Evolutionary conservation across 73 alveolate genomes (phyloP).

Genomic region (Paramecium pentaurelia): DNA sequence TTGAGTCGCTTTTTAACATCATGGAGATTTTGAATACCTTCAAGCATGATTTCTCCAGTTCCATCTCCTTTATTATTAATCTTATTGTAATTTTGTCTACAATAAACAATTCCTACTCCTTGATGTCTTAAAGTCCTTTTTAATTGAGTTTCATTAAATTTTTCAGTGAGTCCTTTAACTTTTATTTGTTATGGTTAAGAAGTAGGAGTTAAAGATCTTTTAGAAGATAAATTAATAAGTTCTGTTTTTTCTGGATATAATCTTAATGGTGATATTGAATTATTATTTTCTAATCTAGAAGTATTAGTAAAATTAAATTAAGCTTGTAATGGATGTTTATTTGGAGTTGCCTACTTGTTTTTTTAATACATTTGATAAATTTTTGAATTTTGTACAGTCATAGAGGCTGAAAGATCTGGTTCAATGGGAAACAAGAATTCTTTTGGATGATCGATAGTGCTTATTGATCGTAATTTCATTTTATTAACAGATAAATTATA

Average conservation of each 20-base stretch:
- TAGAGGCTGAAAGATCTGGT: neutral
- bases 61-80: neutral
- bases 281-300: neutral
- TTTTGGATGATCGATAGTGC: slow-evolving; percentile 17
- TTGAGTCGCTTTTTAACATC: neutral
- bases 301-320: neutral
- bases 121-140: neutral
- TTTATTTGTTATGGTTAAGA: neutral
- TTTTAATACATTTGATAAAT: slow-evolving; percentile 11
- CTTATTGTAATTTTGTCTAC: slow-evolving; percentile 16
- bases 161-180: neutral
- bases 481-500: slow-evolving; percentile 19
- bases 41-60: slow-evolving; percentile 1
- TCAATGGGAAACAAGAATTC: slow-evolving; percentile 20
- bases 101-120: slow-evolving; percentile 2
- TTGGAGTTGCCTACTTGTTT: neutral
- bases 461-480: neutral
- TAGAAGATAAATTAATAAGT: neutral
- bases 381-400: neutral
- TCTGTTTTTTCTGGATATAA: slow-evolving; percentile 21
- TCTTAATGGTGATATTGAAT: neutral
- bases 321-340: neutral
- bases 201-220: neutral
- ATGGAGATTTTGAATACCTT: neutral
- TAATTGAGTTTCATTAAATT: neutral